Percentiles rank a stretch among this genome's conserved stretches.
phyloP scores from a whole-genome alignment of 768 basidiomycete species.

The Agaricus blazei region DNA sequence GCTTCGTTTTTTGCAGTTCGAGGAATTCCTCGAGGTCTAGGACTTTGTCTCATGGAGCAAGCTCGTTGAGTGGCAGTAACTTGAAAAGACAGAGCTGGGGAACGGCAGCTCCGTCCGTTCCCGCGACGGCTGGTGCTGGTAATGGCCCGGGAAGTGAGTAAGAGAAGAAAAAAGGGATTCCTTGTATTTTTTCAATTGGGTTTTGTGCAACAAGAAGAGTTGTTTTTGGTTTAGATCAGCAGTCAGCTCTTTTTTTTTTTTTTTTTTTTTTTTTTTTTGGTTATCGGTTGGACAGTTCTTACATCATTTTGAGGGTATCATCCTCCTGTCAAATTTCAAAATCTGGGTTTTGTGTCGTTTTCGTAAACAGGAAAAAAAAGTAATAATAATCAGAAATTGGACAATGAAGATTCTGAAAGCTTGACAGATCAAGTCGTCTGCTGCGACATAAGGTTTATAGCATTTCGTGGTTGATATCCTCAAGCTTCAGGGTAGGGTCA shows the following conservation, averaged over 20 bases:
- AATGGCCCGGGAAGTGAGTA: conserved; percentile 1
- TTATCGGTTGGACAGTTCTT: neutral
- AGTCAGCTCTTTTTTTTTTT: neutral
- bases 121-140: neutral
- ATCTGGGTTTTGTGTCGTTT: too few species aligned
- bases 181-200: neutral
- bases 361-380: too few species aligned
- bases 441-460: too few species aligned
- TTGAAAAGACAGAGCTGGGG: conserved; percentile 15
- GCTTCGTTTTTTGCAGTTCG: neutral
- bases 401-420: too few species aligned
- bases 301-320: too few species aligned
- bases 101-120: neutral
- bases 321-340: too few species aligned
- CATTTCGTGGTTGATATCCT: too few species aligned
- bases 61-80: conserved; percentile 1
- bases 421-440: too few species aligned
- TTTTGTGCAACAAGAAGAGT: neutral
- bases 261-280: neutral
- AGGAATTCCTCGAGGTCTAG: conserved; percentile 5
- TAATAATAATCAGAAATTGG: too few species aligned
- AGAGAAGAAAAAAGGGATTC: neutral
- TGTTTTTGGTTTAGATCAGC: too few species aligned
- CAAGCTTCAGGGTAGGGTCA: too few species aligned
- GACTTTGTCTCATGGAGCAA: conserved; percentile 18